Conservation (phyloP, 345 rosid species). For the Barbarea vulgaris region DNA sequence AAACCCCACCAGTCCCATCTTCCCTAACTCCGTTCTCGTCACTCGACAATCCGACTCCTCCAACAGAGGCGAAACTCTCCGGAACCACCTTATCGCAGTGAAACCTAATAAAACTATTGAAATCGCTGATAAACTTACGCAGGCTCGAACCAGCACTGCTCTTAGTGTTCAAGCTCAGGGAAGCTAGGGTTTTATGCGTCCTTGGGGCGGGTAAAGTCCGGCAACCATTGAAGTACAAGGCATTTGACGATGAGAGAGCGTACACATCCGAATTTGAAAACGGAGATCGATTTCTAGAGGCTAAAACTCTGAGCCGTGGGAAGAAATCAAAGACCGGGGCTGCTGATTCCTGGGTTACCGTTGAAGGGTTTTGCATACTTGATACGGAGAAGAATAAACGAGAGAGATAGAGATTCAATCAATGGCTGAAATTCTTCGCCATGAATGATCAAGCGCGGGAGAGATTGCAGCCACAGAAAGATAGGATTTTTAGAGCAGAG, state of each 20-base stretch:
- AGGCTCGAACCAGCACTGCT: constrained; percentile 49
- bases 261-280: constrained; percentile 50
- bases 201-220: constrained; percentile 31
- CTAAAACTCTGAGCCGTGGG: constrained; percentile 53
- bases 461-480: constrained; percentile 33
- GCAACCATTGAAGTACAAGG: constrained; percentile 52
- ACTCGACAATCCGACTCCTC: constrained; percentile 53
- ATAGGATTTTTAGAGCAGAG: constrained; percentile 16
- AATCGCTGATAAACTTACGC: constrained; percentile 55
- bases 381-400: not conserved
- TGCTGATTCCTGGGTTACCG: constrained; percentile 60
- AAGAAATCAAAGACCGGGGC: constrained; percentile 54
- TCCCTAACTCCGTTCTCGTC: constrained; percentile 53
- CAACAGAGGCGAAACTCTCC: constrained; percentile 72
- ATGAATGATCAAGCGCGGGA: constrained; percentile 2
- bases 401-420: constrained; percentile 5
- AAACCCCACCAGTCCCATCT: constrained; percentile 51
- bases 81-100: constrained; percentile 85
- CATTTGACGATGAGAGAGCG: constrained; percentile 56
- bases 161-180: constrained; percentile 52
- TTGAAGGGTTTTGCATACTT: constrained; percentile 69
- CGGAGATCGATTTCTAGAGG: constrained; percentile 46
- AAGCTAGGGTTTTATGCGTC: constrained; percentile 53
- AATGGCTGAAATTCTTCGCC: not conserved
- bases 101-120: constrained; percentile 63